A percentile compares a stretch with the other conserved stretches of the same genome.
Evolutionary conservation across 2,329 filamentous ascomycete species (phyloP).

Genomic region (Chaetothyriales sp.): DNA sequence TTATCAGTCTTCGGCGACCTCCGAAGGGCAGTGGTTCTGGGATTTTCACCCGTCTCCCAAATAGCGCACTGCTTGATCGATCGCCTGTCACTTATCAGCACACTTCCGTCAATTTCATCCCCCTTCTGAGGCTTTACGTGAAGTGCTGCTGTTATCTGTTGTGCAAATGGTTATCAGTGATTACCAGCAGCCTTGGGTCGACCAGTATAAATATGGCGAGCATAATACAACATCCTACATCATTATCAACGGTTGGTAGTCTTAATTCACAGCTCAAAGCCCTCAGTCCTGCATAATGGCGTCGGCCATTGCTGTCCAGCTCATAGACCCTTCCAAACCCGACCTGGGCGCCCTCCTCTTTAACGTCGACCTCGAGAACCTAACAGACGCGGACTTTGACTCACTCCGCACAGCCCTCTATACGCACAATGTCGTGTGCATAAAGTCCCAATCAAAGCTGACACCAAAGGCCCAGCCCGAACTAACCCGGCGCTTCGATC

Average conservation of each 20-base stretch:
- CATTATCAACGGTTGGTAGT: neutral
- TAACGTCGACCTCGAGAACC: constrained; percentile 45
- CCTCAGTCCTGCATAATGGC: neutral
- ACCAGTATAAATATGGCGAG: too few species aligned
- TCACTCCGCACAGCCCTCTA: constrained; percentile 52
- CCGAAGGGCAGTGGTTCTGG: too few species aligned
- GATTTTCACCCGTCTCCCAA: too few species aligned
- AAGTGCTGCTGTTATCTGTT: too few species aligned
- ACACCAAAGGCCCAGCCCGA: constrained; percentile 59
- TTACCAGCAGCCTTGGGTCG: too few species aligned
- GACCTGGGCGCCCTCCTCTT: constrained; percentile 48
- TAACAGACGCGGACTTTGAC: constrained; percentile 50
- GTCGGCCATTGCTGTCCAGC: neutral
- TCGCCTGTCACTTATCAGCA: too few species aligned
- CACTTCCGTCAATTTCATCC: too few species aligned
- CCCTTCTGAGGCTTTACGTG: too few species aligned
- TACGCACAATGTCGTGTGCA: constrained; percentile 51
- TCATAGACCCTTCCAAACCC: constrained; percentile 6
- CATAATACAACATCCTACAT: neutral
- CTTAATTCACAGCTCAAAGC: neutral
- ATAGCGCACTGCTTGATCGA: too few species aligned
- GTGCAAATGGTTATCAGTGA: too few species aligned
- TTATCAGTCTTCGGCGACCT: too few species aligned
- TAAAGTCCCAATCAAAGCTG: constrained; percentile 51
- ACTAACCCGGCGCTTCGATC: constrained; percentile 60